Base-by-base conservation (phyloP, 257 asterid species). In the Nemophila menziesii region DNA sequence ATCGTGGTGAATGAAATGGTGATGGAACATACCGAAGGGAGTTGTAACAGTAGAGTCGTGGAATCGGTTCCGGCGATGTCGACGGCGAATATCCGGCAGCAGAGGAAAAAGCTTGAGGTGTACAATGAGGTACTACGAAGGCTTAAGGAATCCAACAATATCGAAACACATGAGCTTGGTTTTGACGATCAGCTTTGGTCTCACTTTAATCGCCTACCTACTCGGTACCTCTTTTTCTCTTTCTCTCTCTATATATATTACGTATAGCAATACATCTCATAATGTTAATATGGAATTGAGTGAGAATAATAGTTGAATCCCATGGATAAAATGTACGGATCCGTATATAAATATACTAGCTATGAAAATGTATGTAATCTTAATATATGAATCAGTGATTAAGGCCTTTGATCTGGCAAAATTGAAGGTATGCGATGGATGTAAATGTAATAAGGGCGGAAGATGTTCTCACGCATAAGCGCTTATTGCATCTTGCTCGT, bases 401-500 rank as follows among this genome's bases (percentile, higher is more conserved):
- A 65, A 67, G 42, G 44, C 17, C 23, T 51, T 45, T 15, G 16
- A 8, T 65, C 36, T 46, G 14, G 23, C 48, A 57, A 45, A 44
- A 27, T 46, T 65, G 63, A 70, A 87, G 98, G 77, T 89, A 89
- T 63, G 98, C 96, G 12, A 58, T 78, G 71, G 98, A 89, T 77
- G 96, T 90, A 68, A 89, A 89, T 54, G 84, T 80, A 38, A 93
- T 83, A 56, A 80, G 93, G 55, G 93, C 94, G 15, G 95, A 81
- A 60, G 98, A 90, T 69, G 98, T 90, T 63, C 82, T 90, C 40
- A 77, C 78, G 8, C 98, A 89, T 77, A 84, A 67, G 70, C 61
- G 83, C 11, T 65, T 89, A 63, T 68, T 89, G 75, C 75, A 76
- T 22, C 82, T 84, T 47, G 98, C 98, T 2, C 67, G 58, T 29